phyloP scores from a whole-genome alignment of 148 eudicot species.

The Amaranthus palmeri region DNA sequence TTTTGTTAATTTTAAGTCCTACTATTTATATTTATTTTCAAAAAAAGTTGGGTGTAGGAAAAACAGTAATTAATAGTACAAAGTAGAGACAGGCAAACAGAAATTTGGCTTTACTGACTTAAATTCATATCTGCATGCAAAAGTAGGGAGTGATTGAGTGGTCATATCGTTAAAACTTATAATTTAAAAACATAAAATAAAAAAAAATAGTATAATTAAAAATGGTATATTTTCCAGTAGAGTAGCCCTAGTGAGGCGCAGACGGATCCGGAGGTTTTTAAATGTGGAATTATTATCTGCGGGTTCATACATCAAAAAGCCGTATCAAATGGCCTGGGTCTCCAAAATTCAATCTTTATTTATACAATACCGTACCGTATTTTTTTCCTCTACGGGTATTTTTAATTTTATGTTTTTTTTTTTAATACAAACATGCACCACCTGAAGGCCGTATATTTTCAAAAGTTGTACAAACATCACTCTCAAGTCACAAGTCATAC shows the following conservation, averaged over 20 bases:
- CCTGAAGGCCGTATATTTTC: too few relatives aligned
- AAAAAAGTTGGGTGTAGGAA: neutral
- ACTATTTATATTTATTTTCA: too few relatives aligned
- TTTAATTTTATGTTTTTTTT: too few relatives aligned
- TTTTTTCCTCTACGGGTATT: too few relatives aligned
- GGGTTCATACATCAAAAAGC: conserved; percentile 20
- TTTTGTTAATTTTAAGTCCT: too few relatives aligned
- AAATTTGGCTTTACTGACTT: conserved; percentile 33
- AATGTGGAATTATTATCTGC: conserved; percentile 25
- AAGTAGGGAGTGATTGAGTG: conserved; percentile 33
- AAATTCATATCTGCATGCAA: conserved; percentile 31
- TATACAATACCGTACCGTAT: too few relatives aligned
- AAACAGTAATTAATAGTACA: conserved; percentile 9
- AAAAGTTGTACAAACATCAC: neutral
- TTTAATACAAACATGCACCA: too few relatives aligned
- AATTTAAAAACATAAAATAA: neutral
- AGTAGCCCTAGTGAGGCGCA: conserved; percentile 24
- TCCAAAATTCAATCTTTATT: neutral
- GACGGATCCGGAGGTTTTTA: conserved; percentile 11
- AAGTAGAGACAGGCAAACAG: conserved; percentile 7
- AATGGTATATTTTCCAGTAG: neutral
- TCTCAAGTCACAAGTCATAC: neutral
- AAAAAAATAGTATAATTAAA: neutral
- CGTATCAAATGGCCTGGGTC: neutral
- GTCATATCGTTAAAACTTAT: conserved; percentile 36